Evolutionary conservation across 805 yeast genomes (phyloP).

Genomic region (Wickerhamomyces ciferrii): DNA sequence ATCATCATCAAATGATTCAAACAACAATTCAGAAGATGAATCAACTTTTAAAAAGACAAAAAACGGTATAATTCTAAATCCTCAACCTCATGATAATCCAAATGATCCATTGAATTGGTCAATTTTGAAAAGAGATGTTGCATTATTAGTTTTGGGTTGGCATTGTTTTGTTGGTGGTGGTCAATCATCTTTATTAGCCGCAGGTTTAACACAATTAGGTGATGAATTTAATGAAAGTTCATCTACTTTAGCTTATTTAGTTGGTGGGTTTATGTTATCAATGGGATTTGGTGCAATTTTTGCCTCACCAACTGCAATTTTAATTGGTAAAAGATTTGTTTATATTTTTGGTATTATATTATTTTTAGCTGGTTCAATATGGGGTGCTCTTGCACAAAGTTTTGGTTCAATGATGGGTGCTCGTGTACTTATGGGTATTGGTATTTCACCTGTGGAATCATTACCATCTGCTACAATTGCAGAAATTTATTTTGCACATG

Average conservation of each 20-base stretch:
- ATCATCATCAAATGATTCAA: not conserved
- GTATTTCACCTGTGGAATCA: constrained; percentile 57
- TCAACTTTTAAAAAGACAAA: constrained; percentile 35
- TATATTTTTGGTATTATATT: constrained; percentile 43
- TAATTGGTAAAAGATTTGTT: constrained; percentile 53
- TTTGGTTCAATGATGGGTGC: constrained; percentile 53
- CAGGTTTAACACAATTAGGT: constrained; percentile 40
- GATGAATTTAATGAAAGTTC: constrained; percentile 37
- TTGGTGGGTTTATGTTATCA: constrained; percentile 54
- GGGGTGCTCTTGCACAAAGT: constrained; percentile 45
- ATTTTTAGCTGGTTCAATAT: constrained; percentile 45
- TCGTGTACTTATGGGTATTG: constrained; percentile 52
- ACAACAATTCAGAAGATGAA: constrained; percentile 1
- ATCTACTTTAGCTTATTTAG: constrained; percentile 43
- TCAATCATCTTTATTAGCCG: constrained; percentile 54
- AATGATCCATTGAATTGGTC: constrained; percentile 70
- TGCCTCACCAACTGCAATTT: constrained; percentile 51
- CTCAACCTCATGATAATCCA: constrained; percentile 60
- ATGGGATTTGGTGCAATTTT: constrained; percentile 54
- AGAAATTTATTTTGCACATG: constrained; percentile 56
- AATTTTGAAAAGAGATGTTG: constrained; percentile 48
- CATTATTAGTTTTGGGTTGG: constrained; percentile 46
- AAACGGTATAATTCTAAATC: constrained; percentile 46
- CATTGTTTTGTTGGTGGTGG: constrained; percentile 60
- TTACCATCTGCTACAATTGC: constrained; percentile 57